Conservation (phyloP, 768 basidiomycete species). For the Phylloporus sp. region DNA sequence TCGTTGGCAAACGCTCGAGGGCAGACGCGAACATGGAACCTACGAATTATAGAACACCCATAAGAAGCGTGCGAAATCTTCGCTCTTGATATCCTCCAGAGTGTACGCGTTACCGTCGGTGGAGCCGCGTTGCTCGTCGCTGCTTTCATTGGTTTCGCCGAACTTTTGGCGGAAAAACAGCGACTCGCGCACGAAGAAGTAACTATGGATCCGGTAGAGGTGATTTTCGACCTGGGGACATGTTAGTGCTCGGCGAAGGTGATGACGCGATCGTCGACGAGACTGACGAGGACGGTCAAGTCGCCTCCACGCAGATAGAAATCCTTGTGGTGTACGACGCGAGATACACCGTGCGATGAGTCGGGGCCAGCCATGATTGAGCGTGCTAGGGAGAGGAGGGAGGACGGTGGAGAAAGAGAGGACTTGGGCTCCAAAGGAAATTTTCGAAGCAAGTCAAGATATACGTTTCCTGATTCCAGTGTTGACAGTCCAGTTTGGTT, state of each 20-base stretch:
- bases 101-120: constrained; percentile 40
- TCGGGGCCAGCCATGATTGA: constrained; percentile 26
- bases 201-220: constrained; percentile 54
- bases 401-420: constrained; percentile 25
- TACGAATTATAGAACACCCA: constrained; percentile 65
- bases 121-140: constrained; percentile 34
- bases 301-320: constrained; percentile 60
- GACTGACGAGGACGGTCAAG: constrained; percentile 49
- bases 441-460: constrained; percentile 34
- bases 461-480: constrained; percentile 30
- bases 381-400: constrained; percentile 22
- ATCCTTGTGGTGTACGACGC: constrained; percentile 34
- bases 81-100: constrained; percentile 39
- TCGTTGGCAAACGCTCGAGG: not conserved
- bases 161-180: constrained; percentile 39
- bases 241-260: constrained; percentile 8
- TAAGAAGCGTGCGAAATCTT: constrained; percentile 51
- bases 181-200: constrained; percentile 63
- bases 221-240: constrained; percentile 48
- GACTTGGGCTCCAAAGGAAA: constrained; percentile 31
- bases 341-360: constrained; percentile 24
- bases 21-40: constrained; percentile 16
- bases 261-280: not conserved
- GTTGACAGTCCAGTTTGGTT: constrained; percentile 19
- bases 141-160: constrained; percentile 22